These are phyloP conservation scores for Pyronema omphalodes DNA, from an alignment of 495 filamentous ascomycete species.

Conservation along the genomic window DNA sequence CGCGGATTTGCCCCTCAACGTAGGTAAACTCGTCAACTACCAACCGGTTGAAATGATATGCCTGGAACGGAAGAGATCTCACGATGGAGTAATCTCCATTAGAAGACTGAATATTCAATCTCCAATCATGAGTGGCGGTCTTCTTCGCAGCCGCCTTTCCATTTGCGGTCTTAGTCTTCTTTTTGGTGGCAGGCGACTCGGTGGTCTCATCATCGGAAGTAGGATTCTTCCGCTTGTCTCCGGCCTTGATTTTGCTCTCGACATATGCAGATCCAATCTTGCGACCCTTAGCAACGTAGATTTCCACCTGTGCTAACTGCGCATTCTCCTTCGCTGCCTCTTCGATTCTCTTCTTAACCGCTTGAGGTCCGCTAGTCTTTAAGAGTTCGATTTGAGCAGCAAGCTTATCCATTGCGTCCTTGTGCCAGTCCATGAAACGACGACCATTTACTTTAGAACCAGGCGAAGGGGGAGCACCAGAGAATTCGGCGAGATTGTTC, in stretches of 20 bases:
- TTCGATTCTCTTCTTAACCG: conserved; percentile 14
- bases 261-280: conserved; percentile 22
- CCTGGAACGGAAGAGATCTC: conserved; percentile 32
- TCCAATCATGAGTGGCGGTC: conserved; percentile 12
- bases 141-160: conserved; percentile 3
- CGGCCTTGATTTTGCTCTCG: conserved; percentile 12
- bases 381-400: conserved; percentile 27
- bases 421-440: conserved; percentile 39
- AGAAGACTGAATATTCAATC: conserved; percentile 6
- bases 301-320: conserved; percentile 11
- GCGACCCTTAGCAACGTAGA: conserved; percentile 22
- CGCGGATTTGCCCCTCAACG: conserved; percentile 25
- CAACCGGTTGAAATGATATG: conserved; percentile 42
- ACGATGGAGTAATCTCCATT: conserved; percentile 14
- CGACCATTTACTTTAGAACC: conserved; percentile 25
- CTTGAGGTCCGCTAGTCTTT: conserved; percentile 9
- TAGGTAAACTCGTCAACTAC: conserved; percentile 53
- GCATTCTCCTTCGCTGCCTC: conserved; percentile 8
- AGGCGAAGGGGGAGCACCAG: conserved; percentile 27
- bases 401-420: conserved; percentile 28
- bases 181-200: conserved; percentile 9
- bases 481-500: conserved; percentile 32
- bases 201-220: conserved; percentile 2
- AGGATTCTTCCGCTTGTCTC: conserved; percentile 17
- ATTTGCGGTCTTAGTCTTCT: conserved; percentile 9